Evolutionary conservation across 805 yeast genomes (phyloP).

Genomic region (Candida koratica): DNA sequence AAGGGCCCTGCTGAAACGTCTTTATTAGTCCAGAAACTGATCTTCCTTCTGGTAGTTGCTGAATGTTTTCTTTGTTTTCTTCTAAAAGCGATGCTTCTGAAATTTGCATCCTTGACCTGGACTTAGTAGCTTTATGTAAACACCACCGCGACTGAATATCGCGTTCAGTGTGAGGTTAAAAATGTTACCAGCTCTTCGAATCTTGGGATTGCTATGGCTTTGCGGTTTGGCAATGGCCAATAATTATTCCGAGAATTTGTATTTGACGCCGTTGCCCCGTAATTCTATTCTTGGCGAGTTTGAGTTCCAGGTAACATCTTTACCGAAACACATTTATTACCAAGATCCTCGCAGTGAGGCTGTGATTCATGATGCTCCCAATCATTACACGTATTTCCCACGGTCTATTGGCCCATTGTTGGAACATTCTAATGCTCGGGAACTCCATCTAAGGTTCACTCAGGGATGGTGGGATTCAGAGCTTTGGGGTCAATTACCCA

Average conservation of each 20-base stretch:
- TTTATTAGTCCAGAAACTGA: slow-evolving; percentile 56
- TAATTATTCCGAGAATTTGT: slow-evolving; percentile 55
- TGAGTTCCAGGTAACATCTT: slow-evolving; percentile 60
- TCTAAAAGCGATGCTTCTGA: slow-evolving; percentile 17
- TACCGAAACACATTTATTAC: slow-evolving; percentile 24
- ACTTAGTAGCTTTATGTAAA: background rate
- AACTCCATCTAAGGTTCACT: slow-evolving; percentile 79
- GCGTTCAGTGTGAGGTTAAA: slow-evolving; percentile 1
- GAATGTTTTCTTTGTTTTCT: slow-evolving; percentile 70
- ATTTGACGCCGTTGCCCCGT: slow-evolving; percentile 67
- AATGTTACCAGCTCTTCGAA: background rate
- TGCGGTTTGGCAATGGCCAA: background rate
- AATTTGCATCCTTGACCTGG: slow-evolving; percentile 1
- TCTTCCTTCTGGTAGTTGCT: slow-evolving; percentile 63
- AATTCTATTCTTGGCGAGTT: slow-evolving; percentile 70
- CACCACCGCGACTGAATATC: slow-evolving; percentile 1
- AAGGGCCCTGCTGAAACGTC: slow-evolving; percentile 27
- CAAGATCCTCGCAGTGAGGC: slow-evolving; percentile 1
- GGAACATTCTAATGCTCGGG: slow-evolving; percentile 60
- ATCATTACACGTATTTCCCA: slow-evolving; percentile 71
- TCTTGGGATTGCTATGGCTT: background rate
- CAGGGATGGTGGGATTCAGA: slow-evolving; percentile 96
- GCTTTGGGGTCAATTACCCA: slow-evolving; percentile 79
- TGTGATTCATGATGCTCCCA: background rate
- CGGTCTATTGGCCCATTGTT: slow-evolving; percentile 75